Conservation (phyloP, 768 basidiomycete species). For the Strobilomyces dryophilus region DNA sequence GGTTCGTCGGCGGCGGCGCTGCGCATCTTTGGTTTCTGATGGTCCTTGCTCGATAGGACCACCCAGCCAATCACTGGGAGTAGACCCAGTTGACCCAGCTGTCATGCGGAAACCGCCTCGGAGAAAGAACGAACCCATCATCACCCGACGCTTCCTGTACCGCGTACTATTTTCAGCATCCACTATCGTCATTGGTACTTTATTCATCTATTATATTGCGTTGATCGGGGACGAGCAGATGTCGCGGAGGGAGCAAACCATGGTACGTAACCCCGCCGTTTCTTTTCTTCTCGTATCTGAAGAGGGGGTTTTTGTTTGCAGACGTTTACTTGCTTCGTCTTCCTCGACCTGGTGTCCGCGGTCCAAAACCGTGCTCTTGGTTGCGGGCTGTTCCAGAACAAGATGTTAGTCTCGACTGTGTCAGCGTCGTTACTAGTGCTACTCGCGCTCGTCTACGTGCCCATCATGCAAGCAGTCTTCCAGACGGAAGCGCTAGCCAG, state of each 20-base stretch:
- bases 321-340: constrained; percentile 97
- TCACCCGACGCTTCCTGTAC: constrained; percentile 65
- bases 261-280: constrained; percentile 53
- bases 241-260: constrained; percentile 89
- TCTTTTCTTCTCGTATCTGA: neutral
- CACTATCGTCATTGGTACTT: constrained; percentile 84
- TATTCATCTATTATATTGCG: constrained; percentile 83
- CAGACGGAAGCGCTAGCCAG: constrained; percentile 79
- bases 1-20: constrained; percentile 42
- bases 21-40: neutral
- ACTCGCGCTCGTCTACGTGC: constrained; percentile 84
- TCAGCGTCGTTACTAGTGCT: constrained; percentile 82
- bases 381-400: constrained; percentile 79
- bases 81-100: constrained; percentile 91
- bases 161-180: constrained; percentile 92
- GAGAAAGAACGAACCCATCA: constrained; percentile 86
- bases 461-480: constrained; percentile 88
- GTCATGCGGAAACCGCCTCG: constrained; percentile 94
- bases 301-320: constrained; percentile 28
- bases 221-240: constrained; percentile 73
- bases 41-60: constrained; percentile 51
- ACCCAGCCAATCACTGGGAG: constrained; percentile 92
- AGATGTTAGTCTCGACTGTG: constrained; percentile 86
- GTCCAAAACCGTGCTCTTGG: constrained; percentile 90
- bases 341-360: constrained; percentile 94